Evolutionary conservation across 306 rosid species (phyloP), one percentile per base, ranked within the genome.

Genomic region (Urtica urens): DNA sequence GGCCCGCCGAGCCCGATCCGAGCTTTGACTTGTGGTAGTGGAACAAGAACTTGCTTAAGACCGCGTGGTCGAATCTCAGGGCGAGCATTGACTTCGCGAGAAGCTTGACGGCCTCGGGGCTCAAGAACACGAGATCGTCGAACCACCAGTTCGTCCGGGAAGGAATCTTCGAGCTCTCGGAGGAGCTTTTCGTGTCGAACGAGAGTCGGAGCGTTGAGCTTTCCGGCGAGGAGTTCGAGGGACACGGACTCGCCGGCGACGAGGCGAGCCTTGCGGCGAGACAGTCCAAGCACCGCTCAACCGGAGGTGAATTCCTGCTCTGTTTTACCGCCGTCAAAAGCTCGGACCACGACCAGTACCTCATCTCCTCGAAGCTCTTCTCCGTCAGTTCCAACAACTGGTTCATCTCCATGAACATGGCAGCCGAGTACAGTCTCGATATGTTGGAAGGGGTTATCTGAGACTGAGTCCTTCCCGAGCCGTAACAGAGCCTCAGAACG

Each of bases 381-480:
- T 79, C 82, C 6, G 84, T 69, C 53, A 51, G 86, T 22, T 79
- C 81, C 46, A 69, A 15, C 6, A 90, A 76, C 46, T 65, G 61
- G 28, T 81, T 75, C 97, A 90, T 84, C 59, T 85, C 94, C 99
- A 90, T 81, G 68, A 74, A 90, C 29, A 69, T 60, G 6, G 99
- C 92, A 25, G 85, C 92, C 59, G 69, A 71, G 51, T 51, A 74
- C 3, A 86, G 69, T 16, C 68, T 74, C 42, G 67, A 51, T 58
- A 79, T 45, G 53, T 77, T 84, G 33, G 92, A 72, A 25, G 95
- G 80, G 56, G 53, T 72, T 58, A 85, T 55, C 25, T 75, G 45
- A 42, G 58, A 28, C 25, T 75, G 45, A 42, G 58, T 33, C 43
- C 54, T 55, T 53, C 87, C 92, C 59, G 62, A 69, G 67, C 66